Evolutionary conservation across 2,329 filamentous ascomycete species (phyloP).

Genomic region (Penicillium sp.): DNA sequence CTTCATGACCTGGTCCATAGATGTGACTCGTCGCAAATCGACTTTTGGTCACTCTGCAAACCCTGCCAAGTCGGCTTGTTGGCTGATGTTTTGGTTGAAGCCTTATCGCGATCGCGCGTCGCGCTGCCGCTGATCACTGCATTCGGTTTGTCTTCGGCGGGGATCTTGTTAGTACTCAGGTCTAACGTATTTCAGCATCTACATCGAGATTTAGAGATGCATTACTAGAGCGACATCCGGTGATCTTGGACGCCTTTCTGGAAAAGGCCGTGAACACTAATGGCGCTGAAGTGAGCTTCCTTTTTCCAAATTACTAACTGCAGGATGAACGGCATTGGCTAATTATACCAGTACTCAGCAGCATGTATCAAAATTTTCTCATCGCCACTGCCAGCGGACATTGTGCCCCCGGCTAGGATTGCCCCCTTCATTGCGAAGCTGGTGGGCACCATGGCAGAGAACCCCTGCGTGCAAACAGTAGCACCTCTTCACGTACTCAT

Average conservation of each 20-base stretch:
- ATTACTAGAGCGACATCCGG: constrained; percentile 34
- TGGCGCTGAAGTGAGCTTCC: constrained; percentile 31
- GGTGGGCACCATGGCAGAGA: constrained; percentile 29
- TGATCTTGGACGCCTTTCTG: constrained; percentile 38
- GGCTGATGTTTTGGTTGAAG: constrained; percentile 48
- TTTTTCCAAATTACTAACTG: no score
- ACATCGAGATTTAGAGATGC: constrained; percentile 33
- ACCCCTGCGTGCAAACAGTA: constrained; percentile 35
- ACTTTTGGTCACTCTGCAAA: constrained; percentile 49
- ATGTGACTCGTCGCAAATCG: constrained; percentile 38
- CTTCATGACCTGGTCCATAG: constrained; percentile 30
- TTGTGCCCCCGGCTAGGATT: constrained; percentile 35
- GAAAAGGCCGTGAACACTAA: constrained; percentile 29
- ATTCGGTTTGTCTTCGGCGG: constrained; percentile 43
- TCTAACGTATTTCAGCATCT: constrained; percentile 26
- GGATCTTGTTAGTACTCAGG: neutral
- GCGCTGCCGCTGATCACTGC: constrained; percentile 51
- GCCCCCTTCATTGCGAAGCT: constrained; percentile 34
- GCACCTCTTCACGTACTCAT: constrained; percentile 37
- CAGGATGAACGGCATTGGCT: neutral
- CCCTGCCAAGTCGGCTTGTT: constrained; percentile 51
- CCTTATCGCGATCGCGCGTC: constrained; percentile 52
- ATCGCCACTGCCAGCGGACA: constrained; percentile 29
- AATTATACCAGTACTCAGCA: constrained; percentile 27
- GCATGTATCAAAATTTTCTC: constrained; percentile 39